phyloP scores from a whole-genome alignment of 169 alveolate genomes.

The Plasmodium gonderi region DNA sequence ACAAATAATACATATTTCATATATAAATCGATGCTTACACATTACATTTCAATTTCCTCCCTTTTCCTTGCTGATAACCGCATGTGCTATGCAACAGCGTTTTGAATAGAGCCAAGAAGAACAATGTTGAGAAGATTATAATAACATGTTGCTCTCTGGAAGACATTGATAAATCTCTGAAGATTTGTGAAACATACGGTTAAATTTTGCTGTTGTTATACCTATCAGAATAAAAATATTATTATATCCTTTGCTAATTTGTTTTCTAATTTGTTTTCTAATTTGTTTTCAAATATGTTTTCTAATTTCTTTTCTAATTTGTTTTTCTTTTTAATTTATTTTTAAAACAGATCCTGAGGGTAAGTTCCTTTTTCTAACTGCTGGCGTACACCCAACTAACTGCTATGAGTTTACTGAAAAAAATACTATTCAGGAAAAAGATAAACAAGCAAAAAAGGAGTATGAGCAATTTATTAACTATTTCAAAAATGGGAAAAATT shows the following conservation, averaged over 20 bases:
- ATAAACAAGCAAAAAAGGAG: slow-evolving; percentile 53
- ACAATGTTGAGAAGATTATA: slow-evolving; percentile 87
- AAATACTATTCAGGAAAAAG: slow-evolving; percentile 68
- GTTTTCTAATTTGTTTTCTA: background rate
- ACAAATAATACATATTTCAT: background rate
- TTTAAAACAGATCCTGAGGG: slow-evolving; percentile 84
- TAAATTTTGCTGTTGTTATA: background rate
- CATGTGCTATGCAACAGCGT: slow-evolving; percentile 75
- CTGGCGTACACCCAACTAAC: slow-evolving; percentile 93
- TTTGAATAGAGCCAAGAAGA: slow-evolving; percentile 85
- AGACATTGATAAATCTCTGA: slow-evolving; percentile 84
- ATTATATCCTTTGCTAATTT: background rate
- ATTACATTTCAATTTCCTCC: background rate
- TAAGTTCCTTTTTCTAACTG: slow-evolving; percentile 86
- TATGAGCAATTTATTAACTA: slow-evolving; percentile 43
- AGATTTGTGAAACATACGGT: slow-evolving; percentile 83
- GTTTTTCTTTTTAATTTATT: slow-evolving; percentile 1
- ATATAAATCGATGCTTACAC: background rate
- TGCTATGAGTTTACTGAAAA: slow-evolving; percentile 83
- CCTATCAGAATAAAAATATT: background rate
- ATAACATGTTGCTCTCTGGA: slow-evolving; percentile 87
- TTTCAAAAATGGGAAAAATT: slow-evolving; percentile 20
- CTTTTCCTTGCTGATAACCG: background rate
- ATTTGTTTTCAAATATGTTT: background rate
- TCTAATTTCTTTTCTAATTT: background rate